phyloP scores from a whole-genome alignment of 73 alveolate genomes.

The Loxodes magnus region DNA sequence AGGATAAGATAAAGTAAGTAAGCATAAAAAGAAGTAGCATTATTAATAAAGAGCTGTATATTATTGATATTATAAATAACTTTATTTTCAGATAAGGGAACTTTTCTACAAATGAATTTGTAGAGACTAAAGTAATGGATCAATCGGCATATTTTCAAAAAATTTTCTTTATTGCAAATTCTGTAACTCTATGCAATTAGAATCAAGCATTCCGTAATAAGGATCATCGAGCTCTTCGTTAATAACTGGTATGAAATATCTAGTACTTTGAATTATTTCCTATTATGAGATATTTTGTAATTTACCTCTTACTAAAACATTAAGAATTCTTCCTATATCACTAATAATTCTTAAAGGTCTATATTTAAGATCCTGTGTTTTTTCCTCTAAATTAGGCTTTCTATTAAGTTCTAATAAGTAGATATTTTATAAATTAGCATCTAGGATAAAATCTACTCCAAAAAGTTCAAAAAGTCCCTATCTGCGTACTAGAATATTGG shows the following conservation, averaged over 20 bases:
- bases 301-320: neutral
- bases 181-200: neutral
- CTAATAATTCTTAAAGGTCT: neutral
- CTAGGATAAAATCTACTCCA: slow-evolving; percentile 12
- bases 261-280: neutral
- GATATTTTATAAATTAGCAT: neutral
- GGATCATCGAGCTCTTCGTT: slow-evolving; percentile 2
- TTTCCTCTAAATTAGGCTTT: slow-evolving; percentile 9
- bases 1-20: no score
- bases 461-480: slow-evolving; percentile 7
- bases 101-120: no score
- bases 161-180: no score
- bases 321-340: neutral
- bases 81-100: no score
- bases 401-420: slow-evolving; percentile 8
- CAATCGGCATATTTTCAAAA: no score
- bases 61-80: no score
- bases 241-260: slow-evolving; percentile 1
- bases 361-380: slow-evolving; percentile 8
- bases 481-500: slow-evolving; percentile 3
- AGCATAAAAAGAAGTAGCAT: no score
- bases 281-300: neutral
- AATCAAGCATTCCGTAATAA: neutral
- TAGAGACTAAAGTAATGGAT: no score
- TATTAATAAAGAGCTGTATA: no score